These are phyloP conservation scores for Penicillium mononematosum DNA, from an alignment of 495 filamentous ascomycete genomes.

Conservation along the genomic window DNA sequence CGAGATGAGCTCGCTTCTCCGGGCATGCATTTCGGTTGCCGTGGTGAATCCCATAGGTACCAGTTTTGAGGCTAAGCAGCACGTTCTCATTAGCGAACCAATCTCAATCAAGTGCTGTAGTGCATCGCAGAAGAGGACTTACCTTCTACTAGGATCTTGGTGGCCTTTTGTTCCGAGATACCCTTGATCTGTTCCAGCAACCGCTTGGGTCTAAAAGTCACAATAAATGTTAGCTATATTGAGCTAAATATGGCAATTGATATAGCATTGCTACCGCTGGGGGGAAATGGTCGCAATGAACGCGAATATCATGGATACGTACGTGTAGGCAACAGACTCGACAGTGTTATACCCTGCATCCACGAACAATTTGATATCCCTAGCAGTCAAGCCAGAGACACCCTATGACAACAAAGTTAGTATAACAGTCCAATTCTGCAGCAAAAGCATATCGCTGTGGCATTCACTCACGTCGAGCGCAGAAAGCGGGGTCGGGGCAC, in stretches of 20 bases:
- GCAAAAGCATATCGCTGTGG: background rate
- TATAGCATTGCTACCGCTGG: background rate
- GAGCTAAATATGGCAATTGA: background rate
- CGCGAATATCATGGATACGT: constrained; percentile 20
- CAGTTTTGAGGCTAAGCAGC: constrained; percentile 73
- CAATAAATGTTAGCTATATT: constrained; percentile 5
- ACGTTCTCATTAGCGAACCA: background rate
- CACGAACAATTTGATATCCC: constrained; percentile 88
- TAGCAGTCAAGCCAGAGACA: constrained; percentile 79
- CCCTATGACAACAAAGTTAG: constrained; percentile 50
- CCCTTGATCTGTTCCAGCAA: constrained; percentile 92
- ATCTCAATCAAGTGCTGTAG: background rate
- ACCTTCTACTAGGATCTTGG: constrained; percentile 92
- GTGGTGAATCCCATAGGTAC: constrained; percentile 99
- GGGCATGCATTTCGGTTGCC: constrained; percentile 98
- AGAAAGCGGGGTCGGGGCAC: constrained; percentile 87
- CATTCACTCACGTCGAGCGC: constrained; percentile 74
- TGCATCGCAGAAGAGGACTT: constrained; percentile 17
- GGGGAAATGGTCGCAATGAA: background rate
- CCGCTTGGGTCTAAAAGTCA: constrained; percentile 61
- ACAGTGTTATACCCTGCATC: constrained; percentile 95
- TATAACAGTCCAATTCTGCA: constrained; percentile 1
- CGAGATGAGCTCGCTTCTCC: constrained; percentile 93
- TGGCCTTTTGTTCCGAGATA: constrained; percentile 94
- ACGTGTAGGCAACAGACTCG: constrained; percentile 92